Evolutionary conservation across 164 flowering plant species (phyloP).

Genomic region (Magnolia officinalis): DNA sequence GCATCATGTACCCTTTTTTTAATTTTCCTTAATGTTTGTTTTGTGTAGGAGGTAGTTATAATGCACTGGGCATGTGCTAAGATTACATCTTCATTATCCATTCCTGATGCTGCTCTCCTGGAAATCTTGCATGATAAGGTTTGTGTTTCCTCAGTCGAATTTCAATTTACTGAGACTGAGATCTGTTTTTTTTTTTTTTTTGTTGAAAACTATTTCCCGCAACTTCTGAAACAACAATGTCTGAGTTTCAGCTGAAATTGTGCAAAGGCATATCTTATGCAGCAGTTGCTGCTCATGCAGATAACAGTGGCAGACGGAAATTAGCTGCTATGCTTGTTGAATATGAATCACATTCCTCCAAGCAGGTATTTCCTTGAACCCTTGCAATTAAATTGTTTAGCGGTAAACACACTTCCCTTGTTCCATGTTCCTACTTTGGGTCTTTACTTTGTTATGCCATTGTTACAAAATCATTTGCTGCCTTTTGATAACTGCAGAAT

Average conservation of each 20-base stretch:
- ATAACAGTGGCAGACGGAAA: constrained; percentile 76
- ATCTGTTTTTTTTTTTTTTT: background rate
- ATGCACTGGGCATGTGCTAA: constrained; percentile 99
- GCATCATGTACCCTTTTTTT: background rate
- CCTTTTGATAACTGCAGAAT: background rate
- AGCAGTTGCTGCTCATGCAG: constrained; percentile 98
- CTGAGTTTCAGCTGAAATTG: constrained; percentile 61
- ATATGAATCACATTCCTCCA: constrained; percentile 90
- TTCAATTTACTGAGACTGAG: background rate
- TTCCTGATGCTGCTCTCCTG: constrained; percentile 76
- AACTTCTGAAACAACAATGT: constrained; percentile 11
- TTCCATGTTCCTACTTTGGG: background rate
- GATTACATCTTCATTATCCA: constrained; percentile 72
- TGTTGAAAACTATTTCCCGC: background rate
- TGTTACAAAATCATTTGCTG: background rate
- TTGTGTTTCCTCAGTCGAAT: constrained; percentile 7
- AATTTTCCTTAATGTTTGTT: constrained; percentile 4
- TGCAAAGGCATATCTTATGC: constrained; percentile 98
- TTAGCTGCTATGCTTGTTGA: constrained; percentile 96
- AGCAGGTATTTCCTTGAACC: constrained; percentile 54
- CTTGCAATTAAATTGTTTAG: background rate
- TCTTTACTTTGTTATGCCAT: background rate
- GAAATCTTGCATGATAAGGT: constrained; percentile 93
- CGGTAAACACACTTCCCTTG: background rate
- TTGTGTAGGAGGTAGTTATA: constrained; percentile 79